Conservation (phyloP, 306 rosid species). For the Pachyrhizus erosus region DNA sequence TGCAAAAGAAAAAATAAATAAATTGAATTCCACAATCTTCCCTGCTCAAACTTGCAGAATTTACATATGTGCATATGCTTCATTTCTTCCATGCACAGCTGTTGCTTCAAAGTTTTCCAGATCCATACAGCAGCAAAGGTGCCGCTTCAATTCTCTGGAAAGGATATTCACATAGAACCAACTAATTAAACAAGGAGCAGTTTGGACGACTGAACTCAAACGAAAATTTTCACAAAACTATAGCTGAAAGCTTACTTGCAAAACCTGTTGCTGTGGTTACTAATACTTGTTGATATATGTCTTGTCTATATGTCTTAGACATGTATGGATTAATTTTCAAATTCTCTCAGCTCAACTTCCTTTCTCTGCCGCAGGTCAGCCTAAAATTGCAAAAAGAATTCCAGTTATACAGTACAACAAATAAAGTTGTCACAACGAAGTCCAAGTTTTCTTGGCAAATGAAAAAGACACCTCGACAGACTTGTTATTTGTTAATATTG, state of each 20-base stretch:
- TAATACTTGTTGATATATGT: conserved; percentile 12
- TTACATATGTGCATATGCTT: not conserved
- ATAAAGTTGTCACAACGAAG: conserved; percentile 26
- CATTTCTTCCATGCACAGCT: conserved; percentile 2
- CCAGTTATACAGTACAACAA: conserved; percentile 28
- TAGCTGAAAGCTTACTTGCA: conserved; percentile 44
- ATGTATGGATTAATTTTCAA: conserved; percentile 31
- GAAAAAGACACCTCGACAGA: not conserved
- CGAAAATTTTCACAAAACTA: not conserved
- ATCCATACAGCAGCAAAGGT: not conserved
- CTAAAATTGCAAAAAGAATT: conserved; percentile 50
- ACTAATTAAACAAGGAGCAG: not conserved
- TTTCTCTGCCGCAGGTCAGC: conserved; percentile 49
- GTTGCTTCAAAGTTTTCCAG: not conserved
- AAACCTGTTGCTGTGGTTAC: conserved; percentile 29
- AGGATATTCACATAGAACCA: not conserved
- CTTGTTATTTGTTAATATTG: conserved; percentile 4
- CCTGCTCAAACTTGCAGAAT: conserved; percentile 24
- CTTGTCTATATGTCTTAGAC: not conserved
- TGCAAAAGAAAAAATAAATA: not conserved
- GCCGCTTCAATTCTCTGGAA: conserved; percentile 5
- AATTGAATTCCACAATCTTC: not conserved
- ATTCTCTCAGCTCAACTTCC: conserved; percentile 43
- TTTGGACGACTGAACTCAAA: conserved; percentile 1
- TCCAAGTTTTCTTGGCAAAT: conserved; percentile 30